These are phyloP conservation scores for Penicillium lividum DNA, from an alignment of 495 filamentous ascomycete genomes.

Conservation along the genomic window DNA sequence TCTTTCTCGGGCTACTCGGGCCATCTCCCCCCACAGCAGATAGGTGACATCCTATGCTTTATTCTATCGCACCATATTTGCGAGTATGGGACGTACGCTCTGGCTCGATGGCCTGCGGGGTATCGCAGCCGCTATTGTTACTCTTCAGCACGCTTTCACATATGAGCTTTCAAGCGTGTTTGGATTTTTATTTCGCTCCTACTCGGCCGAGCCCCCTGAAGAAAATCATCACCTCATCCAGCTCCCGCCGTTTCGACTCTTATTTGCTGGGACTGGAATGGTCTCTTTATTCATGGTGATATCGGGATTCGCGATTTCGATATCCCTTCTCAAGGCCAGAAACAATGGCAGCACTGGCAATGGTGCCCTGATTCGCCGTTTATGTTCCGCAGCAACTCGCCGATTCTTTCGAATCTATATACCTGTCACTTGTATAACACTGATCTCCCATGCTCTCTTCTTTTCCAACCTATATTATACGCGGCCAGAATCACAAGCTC, in stretches of 20 bases:
- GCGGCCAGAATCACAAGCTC: too few species aligned
- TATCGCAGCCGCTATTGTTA: conserved; percentile 25
- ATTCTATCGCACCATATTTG: too few species aligned
- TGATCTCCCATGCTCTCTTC: conserved; percentile 21
- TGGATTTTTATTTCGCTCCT: conserved; percentile 13
- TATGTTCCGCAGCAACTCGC: conserved; percentile 27
- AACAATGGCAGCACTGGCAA: conserved; percentile 6
- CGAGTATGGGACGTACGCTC: conserved; percentile 28
- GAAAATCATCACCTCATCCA: conserved; percentile 23
- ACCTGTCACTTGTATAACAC: conserved; percentile 18
- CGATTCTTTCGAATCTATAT: conserved; percentile 29
- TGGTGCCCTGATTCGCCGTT: conserved; percentile 15
- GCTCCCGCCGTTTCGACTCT: conserved; percentile 27
- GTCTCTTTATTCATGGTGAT: conserved; percentile 31
- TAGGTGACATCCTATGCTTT: too few species aligned
- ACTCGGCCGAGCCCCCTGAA: conserved; percentile 26
- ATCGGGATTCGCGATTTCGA: conserved; percentile 29
- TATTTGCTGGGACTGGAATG: conserved; percentile 26
- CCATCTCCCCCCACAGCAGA: too few species aligned
- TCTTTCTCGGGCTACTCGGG: too few species aligned
- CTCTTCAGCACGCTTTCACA: conserved; percentile 19
- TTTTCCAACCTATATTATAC: conserved; percentile 24
- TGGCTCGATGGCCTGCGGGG: conserved; percentile 34
- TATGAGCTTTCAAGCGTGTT: conserved; percentile 12
- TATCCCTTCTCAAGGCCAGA: conserved; percentile 20